Evolutionary conservation across 352 stramenopile genomes (phyloP).

Genomic region (Globisporangium abappressorium): DNA sequence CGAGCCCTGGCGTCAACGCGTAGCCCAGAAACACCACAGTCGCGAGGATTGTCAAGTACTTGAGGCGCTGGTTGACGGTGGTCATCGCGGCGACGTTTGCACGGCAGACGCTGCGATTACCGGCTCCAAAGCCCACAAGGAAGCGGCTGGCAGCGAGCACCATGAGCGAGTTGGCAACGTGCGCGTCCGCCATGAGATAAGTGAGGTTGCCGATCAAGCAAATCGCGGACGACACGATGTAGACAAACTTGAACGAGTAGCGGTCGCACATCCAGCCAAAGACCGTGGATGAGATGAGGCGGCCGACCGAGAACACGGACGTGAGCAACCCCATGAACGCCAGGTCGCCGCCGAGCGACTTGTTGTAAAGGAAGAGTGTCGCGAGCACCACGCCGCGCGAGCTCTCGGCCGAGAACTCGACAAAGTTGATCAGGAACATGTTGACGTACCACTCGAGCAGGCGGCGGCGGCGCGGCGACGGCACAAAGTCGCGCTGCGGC

Average conservation of each 20-base stretch:
- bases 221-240: constrained; percentile 72
- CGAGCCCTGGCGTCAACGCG: constrained; percentile 65
- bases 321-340: constrained; percentile 81
- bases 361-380: constrained; percentile 83
- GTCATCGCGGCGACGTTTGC: constrained; percentile 72
- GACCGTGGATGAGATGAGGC: constrained; percentile 75
- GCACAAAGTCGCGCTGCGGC: constrained; percentile 30
- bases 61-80: constrained; percentile 65
- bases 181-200: constrained; percentile 63
- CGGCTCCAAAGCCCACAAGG: constrained; percentile 73
- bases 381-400: constrained; percentile 74
- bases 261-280: constrained; percentile 85
- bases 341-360: constrained; percentile 70
- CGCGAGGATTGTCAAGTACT: constrained; percentile 70
- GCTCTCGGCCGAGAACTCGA: constrained; percentile 79
- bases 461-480: constrained; percentile 40
- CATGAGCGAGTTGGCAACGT: constrained; percentile 51
- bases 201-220: constrained; percentile 75
- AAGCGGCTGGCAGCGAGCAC: constrained; percentile 62
- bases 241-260: constrained; percentile 80
- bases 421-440: constrained; percentile 83
- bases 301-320: constrained; percentile 77
- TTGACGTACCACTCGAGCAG: constrained; percentile 69
- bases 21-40: constrained; percentile 79
- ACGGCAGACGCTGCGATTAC: constrained; percentile 75